Evolutionary conservation across 768 basidiomycete genomes (phyloP), one percentile per base, ranked within the genome.

Genomic region (Rhizopogon vinicolor): DNA sequence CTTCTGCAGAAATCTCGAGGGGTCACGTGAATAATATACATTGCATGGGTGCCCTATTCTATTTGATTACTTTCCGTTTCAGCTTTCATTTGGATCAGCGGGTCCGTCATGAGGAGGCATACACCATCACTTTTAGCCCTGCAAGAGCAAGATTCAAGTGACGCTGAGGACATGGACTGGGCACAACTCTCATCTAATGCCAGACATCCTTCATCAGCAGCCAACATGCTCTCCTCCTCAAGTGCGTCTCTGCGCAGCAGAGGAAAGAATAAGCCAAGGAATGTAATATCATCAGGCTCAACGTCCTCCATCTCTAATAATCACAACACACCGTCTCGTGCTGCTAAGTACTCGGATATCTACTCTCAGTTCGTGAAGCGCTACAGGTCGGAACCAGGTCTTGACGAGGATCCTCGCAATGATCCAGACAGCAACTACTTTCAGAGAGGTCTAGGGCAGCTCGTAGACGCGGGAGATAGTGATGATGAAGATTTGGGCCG

Each of bases 401-500:
- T 80, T 41, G 77, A 80, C 46, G 87, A 87, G 57, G 87, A 91
- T 68, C 80, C 83, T 22, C 80, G 86, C 55, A 83, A 84, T 62
- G 91, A 92, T 66, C 87, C 89, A n/a, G 90, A 92, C 66, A 85
- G 81, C 60, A 86, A 91, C 65, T 91, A 89, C 69, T 87, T 86
- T 68, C 84, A 89, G 65, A 78, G 82, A 49, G 89, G 87, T 14
- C 71, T 87, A 6, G 84, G 86, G 41, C 79, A 89, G 59, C 78
- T 81, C 5, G 79, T 85, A 60, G 86, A 84, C 42, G 85, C 79
- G 28, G 87, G 85, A 46, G 81, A 83, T 54, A 90, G 85, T 61
- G 89, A 91, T 55, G 91, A 93, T 58, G 90, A 93, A 56, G 84
- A 86, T 45, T 62, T 78, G 51, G 73, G 69, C 44, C 76, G 75